Evolutionary conservation across 768 basidiomycete genomes (phyloP).

Genomic region (Coprinellus micaceus): DNA sequence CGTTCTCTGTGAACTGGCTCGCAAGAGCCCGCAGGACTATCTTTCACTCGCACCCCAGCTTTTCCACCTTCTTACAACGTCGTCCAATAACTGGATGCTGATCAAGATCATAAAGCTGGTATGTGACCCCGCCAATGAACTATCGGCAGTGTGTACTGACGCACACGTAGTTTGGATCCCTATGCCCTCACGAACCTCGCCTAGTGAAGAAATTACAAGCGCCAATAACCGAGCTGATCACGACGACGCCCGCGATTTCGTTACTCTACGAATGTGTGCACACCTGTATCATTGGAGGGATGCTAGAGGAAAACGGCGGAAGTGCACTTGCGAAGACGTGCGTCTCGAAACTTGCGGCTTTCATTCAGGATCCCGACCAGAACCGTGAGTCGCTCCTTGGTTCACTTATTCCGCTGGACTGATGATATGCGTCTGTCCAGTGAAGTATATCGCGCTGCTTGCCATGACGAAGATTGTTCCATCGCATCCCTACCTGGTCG

Average conservation of each 20-base stretch:
- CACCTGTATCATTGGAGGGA: conserved; percentile 95
- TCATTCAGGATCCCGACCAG: conserved; percentile 91
- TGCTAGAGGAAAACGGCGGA: conserved; percentile 80
- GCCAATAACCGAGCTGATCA: conserved; percentile 93
- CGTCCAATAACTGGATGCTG: conserved; percentile 99
- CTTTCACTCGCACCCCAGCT: conserved; percentile 86
- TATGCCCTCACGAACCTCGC: conserved; percentile 89
- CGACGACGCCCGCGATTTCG: conserved; percentile 92
- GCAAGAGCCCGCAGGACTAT: conserved; percentile 75
- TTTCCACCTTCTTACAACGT: conserved; percentile 89
- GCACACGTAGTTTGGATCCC: conserved; percentile 86
- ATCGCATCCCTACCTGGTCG: conserved; percentile 82
- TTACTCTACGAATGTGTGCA: conserved; percentile 97
- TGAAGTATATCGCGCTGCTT: conserved; percentile 94
- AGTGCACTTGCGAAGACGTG: conserved; percentile 80
- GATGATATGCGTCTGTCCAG: conserved; percentile 37
- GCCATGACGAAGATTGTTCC: conserved; percentile 97
- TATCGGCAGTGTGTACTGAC: no score
- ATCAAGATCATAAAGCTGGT: conserved; percentile 98
- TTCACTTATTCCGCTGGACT: background rate
- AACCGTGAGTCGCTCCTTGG: conserved; percentile 63
- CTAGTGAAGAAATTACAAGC: conserved; percentile 91
- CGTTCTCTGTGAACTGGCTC: conserved; percentile 88
- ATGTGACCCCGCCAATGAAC: no score
- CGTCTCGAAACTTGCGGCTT: conserved; percentile 89